Base-by-base conservation (phyloP, 305 asterid genomes). In the Nicotiana rustica region DNA sequence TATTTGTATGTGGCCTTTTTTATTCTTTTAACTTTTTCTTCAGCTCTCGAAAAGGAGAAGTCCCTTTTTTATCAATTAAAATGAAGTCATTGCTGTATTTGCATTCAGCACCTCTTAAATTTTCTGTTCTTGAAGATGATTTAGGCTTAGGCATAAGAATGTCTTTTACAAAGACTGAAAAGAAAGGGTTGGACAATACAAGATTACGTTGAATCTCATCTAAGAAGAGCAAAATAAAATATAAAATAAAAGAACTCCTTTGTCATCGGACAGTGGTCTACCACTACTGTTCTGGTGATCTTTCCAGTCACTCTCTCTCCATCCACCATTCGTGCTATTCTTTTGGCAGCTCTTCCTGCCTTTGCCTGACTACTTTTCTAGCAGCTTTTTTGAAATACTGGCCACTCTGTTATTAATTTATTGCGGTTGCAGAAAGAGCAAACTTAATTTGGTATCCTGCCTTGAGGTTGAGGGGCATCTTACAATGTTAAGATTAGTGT, bases 381-480 rank as follows among this genome's bases (percentile, higher is more conserved):
- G 49, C 49, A 8, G 49, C 49, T 41, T 41, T 41, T 41, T 41
- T 41, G 49, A 41, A 41, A 41, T 41, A 41, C 49, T 8, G 35
- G 35, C 78, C 13, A 44, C 47, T 69, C 19, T 38, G 19, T 33
- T 70, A 5, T 19, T 70, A 70, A 56, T 38, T 41, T 70, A 19
- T 70, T 44, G 36, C 10, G 31, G 36, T 70, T 0, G 59, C 36
- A 38, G 78, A 70, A 41, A 18, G 19, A 70, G 35, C 59, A 19
- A 31, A 70, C 31, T 41, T 59, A 44, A 44, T 41, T 41, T 70
- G 56, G 77, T 49, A 70, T 70, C 78, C 78, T 21, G 2, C 59
- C 78, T 70, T 21, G 59, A 70, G 59, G 19, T 70, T 70, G 78
- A 70, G 59, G 60, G 60, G 35, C n/a, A 17, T 70, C 35, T 10